A percentile compares a stretch with the other conserved stretches of the same genome.
Conservation (phyloP, 139 green algal species). For the Chlamydomonas asymmetrica region DNA sequence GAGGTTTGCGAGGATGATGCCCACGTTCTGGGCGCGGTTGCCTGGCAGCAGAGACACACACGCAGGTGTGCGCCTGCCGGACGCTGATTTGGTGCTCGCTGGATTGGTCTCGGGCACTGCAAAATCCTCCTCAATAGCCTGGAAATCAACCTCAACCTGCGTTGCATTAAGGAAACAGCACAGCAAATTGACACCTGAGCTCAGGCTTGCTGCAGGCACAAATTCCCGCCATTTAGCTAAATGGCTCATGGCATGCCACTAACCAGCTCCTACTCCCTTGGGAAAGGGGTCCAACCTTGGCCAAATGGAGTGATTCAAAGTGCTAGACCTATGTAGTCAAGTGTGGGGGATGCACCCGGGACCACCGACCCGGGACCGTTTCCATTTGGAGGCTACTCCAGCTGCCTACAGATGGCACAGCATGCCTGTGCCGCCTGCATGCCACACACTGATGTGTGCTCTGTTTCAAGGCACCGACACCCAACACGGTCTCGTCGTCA, state of each 20-base stretch:
- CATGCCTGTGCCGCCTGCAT: no score
- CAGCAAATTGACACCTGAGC: background rate
- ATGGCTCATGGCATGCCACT: no score
- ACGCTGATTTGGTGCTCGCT: background rate
- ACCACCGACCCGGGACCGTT: no score
- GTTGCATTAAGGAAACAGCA: background rate
- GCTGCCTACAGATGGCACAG: background rate
- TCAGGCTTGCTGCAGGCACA: no score
- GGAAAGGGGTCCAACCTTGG: no score
- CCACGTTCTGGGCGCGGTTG: constrained; percentile 46
- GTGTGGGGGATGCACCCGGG: no score
- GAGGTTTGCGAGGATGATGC: constrained; percentile 35
- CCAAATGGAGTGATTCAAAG: no score
- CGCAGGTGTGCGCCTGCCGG: background rate
- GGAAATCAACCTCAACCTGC: constrained; percentile 37
- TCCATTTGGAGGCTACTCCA: background rate
- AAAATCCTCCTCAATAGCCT: constrained; percentile 47
- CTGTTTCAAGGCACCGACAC: background rate
- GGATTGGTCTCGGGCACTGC: constrained; percentile 4
- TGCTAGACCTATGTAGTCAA: no score
- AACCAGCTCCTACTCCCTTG: no score
- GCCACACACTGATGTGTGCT: no score
- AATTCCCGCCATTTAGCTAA: no score
- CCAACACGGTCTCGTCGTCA: background rate
- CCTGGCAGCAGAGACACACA: constrained; percentile 18